Evolutionary conservation across 805 yeast species (phyloP), one percentile per base, ranked within the genome.

Genomic region (Ogataea pilisensis): DNA sequence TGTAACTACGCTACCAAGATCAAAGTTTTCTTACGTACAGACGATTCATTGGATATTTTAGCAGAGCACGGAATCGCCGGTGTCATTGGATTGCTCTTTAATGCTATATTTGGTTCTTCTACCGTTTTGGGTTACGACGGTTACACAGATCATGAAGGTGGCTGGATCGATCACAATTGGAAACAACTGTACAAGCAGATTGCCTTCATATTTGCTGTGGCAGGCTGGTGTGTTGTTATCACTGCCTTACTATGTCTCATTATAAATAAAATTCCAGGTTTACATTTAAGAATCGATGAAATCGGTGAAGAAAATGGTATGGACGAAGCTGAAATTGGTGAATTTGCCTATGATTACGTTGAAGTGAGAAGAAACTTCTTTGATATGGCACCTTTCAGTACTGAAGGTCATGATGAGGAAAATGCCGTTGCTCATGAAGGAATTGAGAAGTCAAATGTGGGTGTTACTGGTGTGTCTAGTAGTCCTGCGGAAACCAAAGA

Each of bases 41-140:
- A 93, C 63, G 99, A 91, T 66, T 82, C 96, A 2, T 69, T 93
- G 53, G 98, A 93, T 82, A 80, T 89, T 38, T 74, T 91, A 60
- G 98, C 98, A n/a, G 98, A 91, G 78, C 99, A 91, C 81, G 98
- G 96, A 37, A 74, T 91, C 53, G 98, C 97, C 0, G 99, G 99
- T 25, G 74, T 90, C 35, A 73, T 91, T 34, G 98, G 99, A 0
- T 71, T 90, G 35, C 43, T 91, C n/a, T 89, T 88, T 68, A 89
- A 88, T 58, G 96, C 86, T 0, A 58, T 91, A 1, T 90, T 93
- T 58, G 97, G 86, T 13, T 86, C 90, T 6, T 76, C 84, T 41
- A 84, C 87, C 63, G 95, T 93, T 39, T 76, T 91, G 47, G 96
- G 96, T 13, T 82, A 88, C 62, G 98, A 91, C 59, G 95, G 95